These are phyloP conservation scores for Inonotus hispidus DNA, from an alignment of 1,284 basidiomycete genomes.

Conservation along the genomic window DNA sequence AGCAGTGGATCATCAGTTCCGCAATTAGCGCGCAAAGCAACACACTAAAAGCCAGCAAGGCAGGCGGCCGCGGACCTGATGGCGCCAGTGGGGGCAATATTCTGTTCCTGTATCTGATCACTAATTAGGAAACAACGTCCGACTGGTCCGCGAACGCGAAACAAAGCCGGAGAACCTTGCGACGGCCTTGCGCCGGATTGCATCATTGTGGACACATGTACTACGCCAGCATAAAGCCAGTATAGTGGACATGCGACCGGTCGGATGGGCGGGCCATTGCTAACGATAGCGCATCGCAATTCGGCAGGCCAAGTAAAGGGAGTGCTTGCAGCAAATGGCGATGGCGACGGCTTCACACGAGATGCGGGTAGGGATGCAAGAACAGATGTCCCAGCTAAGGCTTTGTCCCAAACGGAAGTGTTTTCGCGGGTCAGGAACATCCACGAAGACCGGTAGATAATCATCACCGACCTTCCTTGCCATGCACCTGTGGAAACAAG, in stretches of 20 bases:
- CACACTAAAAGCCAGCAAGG: background rate
- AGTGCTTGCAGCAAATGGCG: background rate
- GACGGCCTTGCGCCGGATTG: background rate
- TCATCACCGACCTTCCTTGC: background rate
- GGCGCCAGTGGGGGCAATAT: background rate
- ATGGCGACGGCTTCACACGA: background rate
- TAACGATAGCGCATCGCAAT: background rate
- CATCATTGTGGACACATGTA: background rate
- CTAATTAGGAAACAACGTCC: background rate
- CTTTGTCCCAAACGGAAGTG: background rate
- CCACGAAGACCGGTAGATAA: background rate
- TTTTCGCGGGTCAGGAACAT: background rate
- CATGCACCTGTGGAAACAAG: background rate
- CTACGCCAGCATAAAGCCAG: background rate
- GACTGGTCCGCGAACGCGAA: background rate
- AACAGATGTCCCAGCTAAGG: background rate
- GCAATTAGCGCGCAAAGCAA: background rate
- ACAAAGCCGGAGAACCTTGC: background rate
- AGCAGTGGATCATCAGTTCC: background rate
- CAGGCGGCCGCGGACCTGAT: slow-evolving; percentile 6
- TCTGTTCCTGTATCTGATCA: background rate
- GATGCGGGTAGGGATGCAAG: background rate
- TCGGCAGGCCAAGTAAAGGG: background rate
- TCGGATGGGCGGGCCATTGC: background rate
- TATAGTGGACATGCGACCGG: background rate